A percentile compares a stretch with the other conserved stretches of the same genome.
These are phyloP conservation scores for Inga leiocalycina DNA, from an alignment of 306 rosid species.

Conservation along the genomic window DNA sequence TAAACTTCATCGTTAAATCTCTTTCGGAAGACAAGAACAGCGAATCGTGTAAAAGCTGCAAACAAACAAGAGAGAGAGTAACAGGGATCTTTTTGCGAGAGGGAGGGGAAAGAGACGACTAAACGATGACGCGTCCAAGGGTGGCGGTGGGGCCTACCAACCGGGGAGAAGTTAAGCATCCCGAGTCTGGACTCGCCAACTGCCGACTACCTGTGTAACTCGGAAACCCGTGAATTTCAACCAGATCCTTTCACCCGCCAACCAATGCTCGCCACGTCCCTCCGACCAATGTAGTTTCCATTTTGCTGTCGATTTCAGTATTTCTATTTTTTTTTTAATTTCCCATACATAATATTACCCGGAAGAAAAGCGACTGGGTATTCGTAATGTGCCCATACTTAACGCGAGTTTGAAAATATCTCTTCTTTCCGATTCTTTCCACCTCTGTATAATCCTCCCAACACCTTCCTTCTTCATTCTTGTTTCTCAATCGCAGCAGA, in stretches of 20 bases:
- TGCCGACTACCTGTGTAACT: background rate
- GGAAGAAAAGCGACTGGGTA: background rate
- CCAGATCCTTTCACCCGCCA: background rate
- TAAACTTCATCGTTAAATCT: too few relatives aligned
- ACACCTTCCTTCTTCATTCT: background rate
- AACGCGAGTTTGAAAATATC: background rate
- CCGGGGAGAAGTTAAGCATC: background rate
- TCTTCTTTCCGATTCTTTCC: background rate
- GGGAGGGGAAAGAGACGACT: too few relatives aligned
- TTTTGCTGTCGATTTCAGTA: background rate
- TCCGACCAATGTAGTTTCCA: background rate
- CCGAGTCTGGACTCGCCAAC: background rate
- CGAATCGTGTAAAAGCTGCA: too few relatives aligned
- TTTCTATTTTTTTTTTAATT: background rate
- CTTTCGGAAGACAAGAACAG: too few relatives aligned
- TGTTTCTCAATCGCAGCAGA: background rate
- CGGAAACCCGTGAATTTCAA: constrained; percentile 20
- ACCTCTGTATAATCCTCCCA: background rate
- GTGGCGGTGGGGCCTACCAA: background rate
- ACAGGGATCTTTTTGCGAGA: too few relatives aligned
- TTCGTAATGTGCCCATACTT: background rate
- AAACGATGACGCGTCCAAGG: background rate
- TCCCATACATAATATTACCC: background rate
- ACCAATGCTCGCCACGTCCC: background rate
- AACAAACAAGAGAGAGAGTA: too few relatives aligned